Evolutionary conservation across 2,329 filamentous ascomycete genomes (phyloP).

Genomic region (Aspergillus ruber): DNA sequence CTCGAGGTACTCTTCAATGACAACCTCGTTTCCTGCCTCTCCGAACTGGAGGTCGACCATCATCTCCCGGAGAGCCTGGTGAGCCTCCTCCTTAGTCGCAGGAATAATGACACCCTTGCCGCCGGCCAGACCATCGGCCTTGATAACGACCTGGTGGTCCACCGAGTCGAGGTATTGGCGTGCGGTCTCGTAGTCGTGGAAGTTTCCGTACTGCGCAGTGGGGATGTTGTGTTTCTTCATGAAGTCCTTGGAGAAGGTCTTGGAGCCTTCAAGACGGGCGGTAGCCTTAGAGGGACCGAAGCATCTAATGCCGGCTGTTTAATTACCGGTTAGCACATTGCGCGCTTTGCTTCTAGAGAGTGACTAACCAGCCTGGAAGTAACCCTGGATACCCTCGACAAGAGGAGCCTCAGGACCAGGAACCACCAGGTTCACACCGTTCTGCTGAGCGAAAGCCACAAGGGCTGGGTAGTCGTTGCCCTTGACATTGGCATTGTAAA

Average conservation of each 20-base stretch:
- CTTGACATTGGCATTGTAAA: slow-evolving; percentile 65
- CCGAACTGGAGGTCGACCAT: slow-evolving; percentile 89
- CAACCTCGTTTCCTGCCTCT: slow-evolving; percentile 77
- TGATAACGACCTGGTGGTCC: slow-evolving; percentile 76
- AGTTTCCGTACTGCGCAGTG: slow-evolving; percentile 86
- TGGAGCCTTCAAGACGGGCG: slow-evolving; percentile 88
- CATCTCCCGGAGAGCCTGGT: slow-evolving; percentile 73
- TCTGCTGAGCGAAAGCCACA: slow-evolving; percentile 65
- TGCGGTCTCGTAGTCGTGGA: slow-evolving; percentile 68
- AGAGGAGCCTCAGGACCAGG: slow-evolving; percentile 91
- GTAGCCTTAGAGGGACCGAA: slow-evolving; percentile 84
- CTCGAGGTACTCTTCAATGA: slow-evolving; percentile 88
- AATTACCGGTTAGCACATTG: not conserved
- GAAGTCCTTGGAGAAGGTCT: slow-evolving; percentile 96
- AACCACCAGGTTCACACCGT: slow-evolving; percentile 73
- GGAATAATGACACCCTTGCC: slow-evolving; percentile 96
- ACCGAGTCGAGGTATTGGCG: slow-evolving; percentile 66
- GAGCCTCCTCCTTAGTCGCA: slow-evolving; percentile 72
- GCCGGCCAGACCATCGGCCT: slow-evolving; percentile 83
- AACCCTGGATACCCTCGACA: slow-evolving; percentile 80
- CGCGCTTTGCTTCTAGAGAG: not conserved
- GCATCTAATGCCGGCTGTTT: slow-evolving; percentile 62
- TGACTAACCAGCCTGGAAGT: slow-evolving; percentile 58
- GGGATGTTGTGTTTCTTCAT: slow-evolving; percentile 89
- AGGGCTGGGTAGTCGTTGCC: slow-evolving; percentile 72